Evolutionary conservation across 139 green algal genomes (phyloP), one percentile per base, ranked within the genome.

Genomic region (Closterium sp.): DNA sequence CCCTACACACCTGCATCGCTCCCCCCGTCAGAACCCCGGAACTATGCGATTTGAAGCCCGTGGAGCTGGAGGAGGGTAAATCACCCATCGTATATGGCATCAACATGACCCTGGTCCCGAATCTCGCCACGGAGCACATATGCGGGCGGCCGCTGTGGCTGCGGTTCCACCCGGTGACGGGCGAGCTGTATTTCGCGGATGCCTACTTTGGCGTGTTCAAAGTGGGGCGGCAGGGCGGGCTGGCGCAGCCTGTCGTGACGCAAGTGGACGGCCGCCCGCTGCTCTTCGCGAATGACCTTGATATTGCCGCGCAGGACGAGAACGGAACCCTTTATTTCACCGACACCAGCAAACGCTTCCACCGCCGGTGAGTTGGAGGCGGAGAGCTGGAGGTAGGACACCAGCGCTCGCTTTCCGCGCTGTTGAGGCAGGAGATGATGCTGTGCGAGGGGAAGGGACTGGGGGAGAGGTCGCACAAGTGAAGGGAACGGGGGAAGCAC

Each of bases 301-400:
- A 97, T 92, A 95, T 97, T 30, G 85, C n/a, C 28, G 85, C 85
- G n/a, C n/a, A 31, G 28, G 91, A 90, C 42, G 27, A 27, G 4
- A 94, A 96, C 70, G 96, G 96, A 0, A 94, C 62, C 2, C 93
- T 97, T 24, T 97, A 96, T 93, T 97, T 97, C 92, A 96, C 94
- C 11, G 45, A 70, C 45, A 70, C 10, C 45, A 19, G 45, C 45
- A 70, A 13, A 4, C 45, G 45, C 45, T 70, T 70, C 10, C 45
- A 70, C 3, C 11, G 45, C 45, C 1, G 45, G 45, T 70, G 45
- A 19, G 45, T 17, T 1, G 10, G 3, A 38, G 3, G 32, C 32
- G 32, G 32, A 4, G 45, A 2, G 45, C 3, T 2, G 32, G 45
- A 19, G 45, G 11, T 70, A 13, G 5, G 45, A 13, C 5, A 70